Evolutionary conservation across 257 asterid species (phyloP), one percentile per base, ranked within the genome.

Genomic region (Catharanthus roseus): DNA sequence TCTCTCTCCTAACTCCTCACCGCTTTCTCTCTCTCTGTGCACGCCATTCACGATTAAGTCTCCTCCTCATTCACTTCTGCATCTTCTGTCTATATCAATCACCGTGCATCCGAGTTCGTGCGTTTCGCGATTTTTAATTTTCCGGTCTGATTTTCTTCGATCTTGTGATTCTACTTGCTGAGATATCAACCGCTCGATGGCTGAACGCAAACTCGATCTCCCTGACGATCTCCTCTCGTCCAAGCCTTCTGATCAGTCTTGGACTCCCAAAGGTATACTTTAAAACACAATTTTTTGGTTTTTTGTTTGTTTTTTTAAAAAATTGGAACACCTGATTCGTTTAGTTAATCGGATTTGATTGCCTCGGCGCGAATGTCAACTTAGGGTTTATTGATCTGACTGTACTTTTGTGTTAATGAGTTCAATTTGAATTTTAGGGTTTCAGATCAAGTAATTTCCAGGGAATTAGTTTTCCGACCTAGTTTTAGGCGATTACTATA

Each of bases 131-230:
- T 53, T 15, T 9, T 57, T 58, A 61, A 70, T 75, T 60, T 69
- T 50, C 12, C 11, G 47, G 47, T 58, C 75, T 42, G n/a, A 49
- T 70, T 71, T 34, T 47, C 72, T 70, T 70, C 66, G 45, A 68
- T 70, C 79, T 71, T 71, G n/a, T 70, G 74, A 53, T 51, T 64
- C 53, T 36, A 65, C 34, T 64, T 19, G 76, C 75, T 55, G 79
- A 38, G 42, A 51, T 79, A 70, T 69, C 75, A 61, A 65, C 82
- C 70, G 21, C 62, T 41, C 77, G 79, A 93, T 93, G 99, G 84
- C 90, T 72, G 95, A 85, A 53, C 80, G 83, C 77, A 89, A 89
- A 82, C 87, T 87, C 61, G 89, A 87, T 85, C 95, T 86, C 76
- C 89, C 87, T 50, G 90, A 86, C 76, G 88, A 89, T 89, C 92